Conservation (phyloP, 805 yeast genomes). For the Candida railenensis region DNA sequence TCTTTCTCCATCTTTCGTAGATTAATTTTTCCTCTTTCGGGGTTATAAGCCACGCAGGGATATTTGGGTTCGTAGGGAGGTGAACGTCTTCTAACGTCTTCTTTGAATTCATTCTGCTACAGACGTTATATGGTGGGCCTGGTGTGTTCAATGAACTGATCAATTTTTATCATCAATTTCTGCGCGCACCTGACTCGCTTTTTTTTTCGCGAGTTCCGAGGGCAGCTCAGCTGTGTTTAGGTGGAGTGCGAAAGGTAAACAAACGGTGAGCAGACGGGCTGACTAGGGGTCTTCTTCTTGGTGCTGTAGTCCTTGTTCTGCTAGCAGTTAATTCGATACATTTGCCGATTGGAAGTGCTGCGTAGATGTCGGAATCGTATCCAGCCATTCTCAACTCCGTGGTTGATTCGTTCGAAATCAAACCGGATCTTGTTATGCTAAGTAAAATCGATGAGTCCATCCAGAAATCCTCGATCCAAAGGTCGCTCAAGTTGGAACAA, state of each 20-base stretch:
- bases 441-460: conserved; percentile 43
- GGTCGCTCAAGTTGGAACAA: conserved; percentile 23
- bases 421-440: conserved; percentile 48
- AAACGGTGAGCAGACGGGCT: too few relatives aligned
- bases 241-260: too few relatives aligned
- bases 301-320: too few relatives aligned
- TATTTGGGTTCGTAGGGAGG: conserved; percentile 40
- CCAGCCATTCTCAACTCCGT: conserved; percentile 25
- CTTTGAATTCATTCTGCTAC: conserved; percentile 1
- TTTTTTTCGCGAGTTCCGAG: too few relatives aligned
- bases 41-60: conserved; percentile 75
- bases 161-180: too few relatives aligned
- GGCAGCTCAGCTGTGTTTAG: too few relatives aligned
- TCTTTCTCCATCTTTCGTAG: conserved; percentile 65
- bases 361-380: background rate
- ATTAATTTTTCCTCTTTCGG: conserved; percentile 76
- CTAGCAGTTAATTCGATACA: too few relatives aligned
- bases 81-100: conserved; percentile 33
- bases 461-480: conserved; percentile 22
- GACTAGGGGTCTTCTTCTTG: too few relatives aligned
- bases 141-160: too few relatives aligned
- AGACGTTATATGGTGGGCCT: too few relatives aligned
- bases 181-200: too few relatives aligned
- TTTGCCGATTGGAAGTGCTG: too few relatives aligned
- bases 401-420: conserved; percentile 49